phyloP scores from a whole-genome alignment of 805 yeast genomes.

The Candida nemodendra region DNA sequence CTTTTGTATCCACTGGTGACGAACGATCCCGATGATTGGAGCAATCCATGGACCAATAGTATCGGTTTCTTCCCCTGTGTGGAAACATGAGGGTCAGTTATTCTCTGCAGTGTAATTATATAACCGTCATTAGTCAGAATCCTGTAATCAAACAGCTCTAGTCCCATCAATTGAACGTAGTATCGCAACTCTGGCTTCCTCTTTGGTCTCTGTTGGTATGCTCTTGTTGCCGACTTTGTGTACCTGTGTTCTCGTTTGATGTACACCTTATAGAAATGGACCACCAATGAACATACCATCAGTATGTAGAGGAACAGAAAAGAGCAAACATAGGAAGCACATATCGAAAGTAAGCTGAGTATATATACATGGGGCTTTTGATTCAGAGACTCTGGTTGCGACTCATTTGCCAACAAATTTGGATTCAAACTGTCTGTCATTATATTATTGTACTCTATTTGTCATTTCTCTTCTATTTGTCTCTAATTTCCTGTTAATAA shows the following conservation, averaged over 20 bases:
- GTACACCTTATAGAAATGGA: slow-evolving; percentile 13
- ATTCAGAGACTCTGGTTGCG: slow-evolving; percentile 10
- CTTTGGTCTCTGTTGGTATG: slow-evolving; percentile 31
- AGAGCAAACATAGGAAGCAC: slow-evolving; percentile 21
- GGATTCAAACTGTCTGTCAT: slow-evolving; percentile 7
- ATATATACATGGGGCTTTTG: slow-evolving; percentile 11
- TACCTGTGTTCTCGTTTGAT: slow-evolving; percentile 12
- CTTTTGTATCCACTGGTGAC: slow-evolving; percentile 81
- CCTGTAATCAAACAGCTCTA: slow-evolving; percentile 56
- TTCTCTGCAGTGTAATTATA: slow-evolving; percentile 60
- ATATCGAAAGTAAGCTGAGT: slow-evolving; percentile 6
- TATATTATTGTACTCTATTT: not conserved
- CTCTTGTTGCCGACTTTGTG: slow-evolving; percentile 8
- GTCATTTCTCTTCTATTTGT: no score
- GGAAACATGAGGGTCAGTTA: slow-evolving; percentile 47
- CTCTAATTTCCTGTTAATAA: no score
- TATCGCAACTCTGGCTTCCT: slow-evolving; percentile 49
- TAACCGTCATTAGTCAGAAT: slow-evolving; percentile 81
- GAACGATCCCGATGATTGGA: slow-evolving; percentile 85
- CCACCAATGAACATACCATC: slow-evolving; percentile 24
- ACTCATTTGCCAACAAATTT: slow-evolving; percentile 10
- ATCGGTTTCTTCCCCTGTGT: slow-evolving; percentile 50
- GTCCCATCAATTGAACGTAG: slow-evolving; percentile 61
- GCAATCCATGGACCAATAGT: slow-evolving; percentile 77
- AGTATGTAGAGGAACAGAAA: slow-evolving; percentile 25